A percentile compares a stretch with the other conserved stretches of the same genome.
Conservation (phyloP, 805 yeast genomes). For the Kodamaea kaohsiungensis region DNA sequence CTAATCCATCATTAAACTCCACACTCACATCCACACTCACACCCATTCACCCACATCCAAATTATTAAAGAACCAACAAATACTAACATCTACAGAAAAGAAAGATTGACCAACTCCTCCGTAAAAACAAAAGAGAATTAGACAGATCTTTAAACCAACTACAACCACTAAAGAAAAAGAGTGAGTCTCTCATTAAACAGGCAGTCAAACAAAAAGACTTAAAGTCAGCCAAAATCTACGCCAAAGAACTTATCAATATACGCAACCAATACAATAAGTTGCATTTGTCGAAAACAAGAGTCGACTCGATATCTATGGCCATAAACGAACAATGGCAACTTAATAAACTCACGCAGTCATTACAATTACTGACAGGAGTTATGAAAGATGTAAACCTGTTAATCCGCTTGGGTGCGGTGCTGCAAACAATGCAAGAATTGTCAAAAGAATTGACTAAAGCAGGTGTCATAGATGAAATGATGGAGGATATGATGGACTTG, state of each 20-base stretch:
- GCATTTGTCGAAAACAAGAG: constrained; percentile 78
- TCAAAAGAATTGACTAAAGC: constrained; percentile 84
- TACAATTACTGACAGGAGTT: constrained; percentile 73
- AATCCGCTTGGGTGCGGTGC: constrained; percentile 75
- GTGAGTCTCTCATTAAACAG: constrained; percentile 71
- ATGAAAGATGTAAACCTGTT: constrained; percentile 88
- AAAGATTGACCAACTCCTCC: constrained; percentile 72
- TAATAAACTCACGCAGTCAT: constrained; percentile 77
- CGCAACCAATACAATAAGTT: constrained; percentile 74
- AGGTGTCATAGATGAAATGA: constrained; percentile 92
- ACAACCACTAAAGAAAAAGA: constrained; percentile 63
- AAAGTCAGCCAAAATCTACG: constrained; percentile 75
- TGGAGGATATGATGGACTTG: constrained; percentile 81
- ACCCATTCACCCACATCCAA: too few species aligned
- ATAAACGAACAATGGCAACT: constrained; percentile 89
- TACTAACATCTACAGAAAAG: constrained; percentile 46
- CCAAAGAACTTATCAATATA: constrained; percentile 74
- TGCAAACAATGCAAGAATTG: constrained; percentile 79
- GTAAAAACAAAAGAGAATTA: constrained; percentile 82
- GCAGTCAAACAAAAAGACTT: constrained; percentile 76
- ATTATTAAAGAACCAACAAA: too few species aligned
- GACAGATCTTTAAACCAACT: constrained; percentile 75
- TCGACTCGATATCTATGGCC: constrained; percentile 84
- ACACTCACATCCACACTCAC: too few species aligned
- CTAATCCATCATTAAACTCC: too few species aligned